A percentile compares a stretch with the other conserved stretches of the same genome.
phyloP scores from a whole-genome alignment of 805 yeast genomes.

The Nakazawaea anatomiae region DNA sequence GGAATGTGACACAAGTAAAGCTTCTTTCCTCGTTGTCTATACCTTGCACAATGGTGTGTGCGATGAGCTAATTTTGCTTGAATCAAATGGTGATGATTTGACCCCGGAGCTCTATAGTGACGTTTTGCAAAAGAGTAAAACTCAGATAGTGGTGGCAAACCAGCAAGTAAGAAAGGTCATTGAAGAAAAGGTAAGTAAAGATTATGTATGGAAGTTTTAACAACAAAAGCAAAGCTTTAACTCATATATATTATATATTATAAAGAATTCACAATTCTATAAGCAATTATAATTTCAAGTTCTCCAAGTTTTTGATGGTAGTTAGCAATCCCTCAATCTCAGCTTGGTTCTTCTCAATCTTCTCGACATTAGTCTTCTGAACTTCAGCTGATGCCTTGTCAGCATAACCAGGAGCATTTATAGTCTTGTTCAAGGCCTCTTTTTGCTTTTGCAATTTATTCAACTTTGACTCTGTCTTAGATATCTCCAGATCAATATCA shows the following conservation, averaged over 20 bases:
- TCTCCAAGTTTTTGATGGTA: conserved; percentile 79
- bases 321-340: conserved; percentile 88
- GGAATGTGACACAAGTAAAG: conserved; percentile 36
- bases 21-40: conserved; percentile 65
- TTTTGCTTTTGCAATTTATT: conserved; percentile 55
- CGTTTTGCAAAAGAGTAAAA: conserved; percentile 47
- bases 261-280: neutral
- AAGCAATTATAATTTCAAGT: conserved; percentile 48
- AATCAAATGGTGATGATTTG: conserved; percentile 44
- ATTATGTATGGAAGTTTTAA: conserved; percentile 52
- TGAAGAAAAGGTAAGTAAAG: conserved; percentile 39
- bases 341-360: conserved; percentile 67
- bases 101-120: conserved; percentile 46
- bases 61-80: conserved; percentile 56
- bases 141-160: conserved; percentile 39
- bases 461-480: conserved; percentile 75
- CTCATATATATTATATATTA: neutral
- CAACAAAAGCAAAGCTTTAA: neutral
- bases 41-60: conserved; percentile 45
- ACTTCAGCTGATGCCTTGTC: conserved; percentile 81
- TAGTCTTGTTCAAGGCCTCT: conserved; percentile 62
- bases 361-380: conserved; percentile 64
- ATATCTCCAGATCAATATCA: conserved; percentile 86
- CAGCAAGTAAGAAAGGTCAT: conserved; percentile 36
- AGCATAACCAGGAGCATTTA: conserved; percentile 69